Percentiles rank a stretch among this genome's conserved stretches.
Conservation (phyloP, 495 filamentous ascomycete genomes). For the Parathielavia appendiculata region DNA sequence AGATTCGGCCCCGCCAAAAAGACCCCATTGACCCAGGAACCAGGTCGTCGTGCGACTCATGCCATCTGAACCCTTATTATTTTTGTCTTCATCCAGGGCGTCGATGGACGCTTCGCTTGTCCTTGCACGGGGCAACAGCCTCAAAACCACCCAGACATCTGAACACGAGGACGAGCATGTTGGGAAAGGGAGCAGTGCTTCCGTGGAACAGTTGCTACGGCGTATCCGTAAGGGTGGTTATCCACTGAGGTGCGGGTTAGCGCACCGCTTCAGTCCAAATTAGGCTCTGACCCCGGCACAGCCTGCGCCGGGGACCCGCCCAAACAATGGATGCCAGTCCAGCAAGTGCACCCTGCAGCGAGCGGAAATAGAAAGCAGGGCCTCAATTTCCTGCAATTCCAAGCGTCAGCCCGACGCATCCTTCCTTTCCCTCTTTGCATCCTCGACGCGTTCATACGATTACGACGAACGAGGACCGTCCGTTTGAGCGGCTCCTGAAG, state of each 20-base stretch:
- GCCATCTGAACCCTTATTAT: background rate
- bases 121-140: background rate
- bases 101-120: no score
- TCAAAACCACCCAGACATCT: background rate
- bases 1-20: background rate
- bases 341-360: slow-evolving; percentile 1
- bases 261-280: slow-evolving; percentile 8
- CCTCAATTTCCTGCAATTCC: slow-evolving; percentile 10
- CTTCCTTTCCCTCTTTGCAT: background rate
- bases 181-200: background rate
- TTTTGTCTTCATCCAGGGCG: no score
- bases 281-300: slow-evolving; percentile 5
- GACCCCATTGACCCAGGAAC: background rate
- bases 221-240: background rate
- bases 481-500: background rate
- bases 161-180: background rate
- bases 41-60: background rate
- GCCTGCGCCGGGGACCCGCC: slow-evolving; percentile 2
- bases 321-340: background rate
- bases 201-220: background rate
- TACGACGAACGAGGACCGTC: background rate
- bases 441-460: background rate
- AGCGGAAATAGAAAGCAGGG: slow-evolving; percentile 6
- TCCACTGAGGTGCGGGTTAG: background rate
- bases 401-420: background rate